Base-by-base conservation (phyloP, 148 eudicot genomes). In the Dysphania ambrosioides region DNA sequence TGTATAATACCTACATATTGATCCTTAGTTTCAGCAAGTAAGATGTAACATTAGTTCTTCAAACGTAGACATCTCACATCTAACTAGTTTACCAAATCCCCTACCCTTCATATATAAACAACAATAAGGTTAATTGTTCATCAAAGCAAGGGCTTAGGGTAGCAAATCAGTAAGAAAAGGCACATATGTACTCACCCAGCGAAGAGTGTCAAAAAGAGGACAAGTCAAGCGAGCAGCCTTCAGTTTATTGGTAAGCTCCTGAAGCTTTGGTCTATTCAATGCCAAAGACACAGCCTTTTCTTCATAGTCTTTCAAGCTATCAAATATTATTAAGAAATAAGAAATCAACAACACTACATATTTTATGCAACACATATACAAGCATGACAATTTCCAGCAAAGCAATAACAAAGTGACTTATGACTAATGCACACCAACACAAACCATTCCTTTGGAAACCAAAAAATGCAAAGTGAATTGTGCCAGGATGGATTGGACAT, bases 251-350 rank as follows among this genome's bases (percentile, higher is more conserved):
- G 91, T 90, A 75, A 94, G 91, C 73, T 85, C 86, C 72, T 75
- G 86, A 76, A 94, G 97, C 86, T 86, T 90, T 6, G 89, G 51
- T 36, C 87, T 87, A 77, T 94, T 84, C 44, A 91, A 63, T 18
- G 98, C 97, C 82, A 94, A 73, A 16, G 86, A 81, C 19, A 94
- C 95, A 0, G 97, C 98, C 84, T 61, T 89, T 68, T 94, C 98
- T 79, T 94, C 98, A 61, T 94, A 94, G 41, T 91, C 95, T 82
- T 80, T 83, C 96, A 94, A 82, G 67, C 98, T 93, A 19, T 74
- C 34, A 60, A 36, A 21, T 41, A 53, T 51, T 16, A 68, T 73
- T 16, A 21, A 74, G 60, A 44, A 67, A 72, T 44, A 30, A 80
- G 8, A 59, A 32, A 72, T 80, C 65, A 80, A 73, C 42, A 38